Base-by-base conservation (phyloP, 164 flowering plant genomes). In the Macadamia integrifolia region DNA sequence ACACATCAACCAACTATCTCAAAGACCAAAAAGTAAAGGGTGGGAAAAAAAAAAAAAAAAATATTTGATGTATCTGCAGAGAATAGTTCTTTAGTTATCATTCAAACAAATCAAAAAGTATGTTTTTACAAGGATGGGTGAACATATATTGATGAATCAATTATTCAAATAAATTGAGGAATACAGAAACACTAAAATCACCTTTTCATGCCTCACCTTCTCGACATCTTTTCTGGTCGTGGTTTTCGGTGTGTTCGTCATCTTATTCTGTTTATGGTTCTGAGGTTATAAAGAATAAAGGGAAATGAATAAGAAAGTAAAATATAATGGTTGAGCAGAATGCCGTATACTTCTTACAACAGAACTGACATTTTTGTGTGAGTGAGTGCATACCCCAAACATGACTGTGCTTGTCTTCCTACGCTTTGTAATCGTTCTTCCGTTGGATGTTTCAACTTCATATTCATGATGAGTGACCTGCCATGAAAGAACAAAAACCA, bases 391-490 rank as follows among this genome's bases (percentile, higher is more conserved):
- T 73, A 90, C 99, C 89, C 77, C 96, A 82, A 92, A 88, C 98
- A 92, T 83, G 67, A 89, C 91, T 14, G 97, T 94, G 69, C 96
- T 90, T 77, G 96, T 90, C 76, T 88, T 93, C 65, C 87, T 84
- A 62, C 90, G 78, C 74, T 89, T 92, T 59, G 97, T 91, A 53
- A 90, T 79, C 59, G 87, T 91, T 76, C 86, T 81, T 61, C 95
- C 91, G 83, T 90, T 82, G 30, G 87, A 68, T 8, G 91, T 90
- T 76, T 92, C 97, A 78, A 90, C 88, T 80, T 94, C 98, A 80
- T 92, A 88, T 78, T 92, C 98, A 73, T 65, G 96, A 68, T 72
- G 97, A 70, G 98, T 90, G 31, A 92, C 97, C 99, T 92, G 81
- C 73, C 53, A 76, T 32, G 23, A 14, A 44, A 61, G 30, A 15